Conservation (phyloP, 2,329 filamentous ascomycete genomes). For the Capronia epimyces region DNA sequence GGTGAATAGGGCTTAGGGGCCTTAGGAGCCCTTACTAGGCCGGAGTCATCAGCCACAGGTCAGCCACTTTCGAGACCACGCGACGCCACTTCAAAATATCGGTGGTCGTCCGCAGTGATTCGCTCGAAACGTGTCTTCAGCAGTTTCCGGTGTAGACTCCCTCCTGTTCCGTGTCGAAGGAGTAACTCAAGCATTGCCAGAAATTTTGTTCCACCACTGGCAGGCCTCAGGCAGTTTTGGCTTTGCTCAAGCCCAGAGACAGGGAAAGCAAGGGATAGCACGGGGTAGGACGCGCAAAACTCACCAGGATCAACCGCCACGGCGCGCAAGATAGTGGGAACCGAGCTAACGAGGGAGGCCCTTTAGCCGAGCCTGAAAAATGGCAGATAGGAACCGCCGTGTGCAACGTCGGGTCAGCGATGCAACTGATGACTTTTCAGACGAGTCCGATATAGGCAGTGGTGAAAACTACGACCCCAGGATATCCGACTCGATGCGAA, state of each 20-base stretch:
- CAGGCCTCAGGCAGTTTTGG: not conserved
- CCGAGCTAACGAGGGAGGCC: conserved; percentile 12
- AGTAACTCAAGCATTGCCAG: not conserved
- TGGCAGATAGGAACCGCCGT: conserved; percentile 28
- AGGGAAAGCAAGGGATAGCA: not conserved
- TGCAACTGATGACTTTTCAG: conserved; percentile 26
- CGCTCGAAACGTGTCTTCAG: not conserved
- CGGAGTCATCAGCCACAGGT: conserved; percentile 6
- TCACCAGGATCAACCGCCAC: not conserved
- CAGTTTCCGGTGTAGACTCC: not conserved
- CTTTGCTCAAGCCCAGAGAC: not conserved
- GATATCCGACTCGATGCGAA: conserved; percentile 24
- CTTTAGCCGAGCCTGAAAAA: conserved; percentile 21
- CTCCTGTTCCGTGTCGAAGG: not conserved
- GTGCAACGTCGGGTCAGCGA: conserved; percentile 29
- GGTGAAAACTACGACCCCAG: conserved; percentile 27
- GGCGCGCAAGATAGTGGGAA: not conserved
- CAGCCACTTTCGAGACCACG: not conserved
- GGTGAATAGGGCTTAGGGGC: not conserved
- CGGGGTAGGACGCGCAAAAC: not conserved
- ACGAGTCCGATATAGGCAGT: conserved; percentile 25
- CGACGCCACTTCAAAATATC: not conserved
- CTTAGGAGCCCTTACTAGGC: not conserved
- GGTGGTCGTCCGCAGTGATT: not conserved
- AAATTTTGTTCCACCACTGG: not conserved